Evolutionary conservation across 352 stramenopile species (phyloP).

Genomic region (Elongisporangium senticosum): DNA sequence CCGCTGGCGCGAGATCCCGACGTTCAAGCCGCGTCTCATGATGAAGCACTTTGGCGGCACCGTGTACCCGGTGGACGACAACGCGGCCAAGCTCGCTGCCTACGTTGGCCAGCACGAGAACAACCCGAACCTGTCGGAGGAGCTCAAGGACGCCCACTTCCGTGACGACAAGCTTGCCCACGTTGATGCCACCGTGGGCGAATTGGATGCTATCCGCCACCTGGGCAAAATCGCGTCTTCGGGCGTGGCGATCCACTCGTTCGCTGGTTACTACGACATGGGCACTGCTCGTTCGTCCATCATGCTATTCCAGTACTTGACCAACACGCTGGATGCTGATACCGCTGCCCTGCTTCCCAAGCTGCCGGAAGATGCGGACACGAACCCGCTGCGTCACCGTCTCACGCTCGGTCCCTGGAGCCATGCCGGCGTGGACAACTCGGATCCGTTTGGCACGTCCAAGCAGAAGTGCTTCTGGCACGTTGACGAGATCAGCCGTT

Average conservation of each 20-base stretch:
- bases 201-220: conserved; percentile 52
- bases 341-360: conserved; percentile 41
- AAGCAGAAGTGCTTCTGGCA: conserved; percentile 86
- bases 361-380: conserved; percentile 39
- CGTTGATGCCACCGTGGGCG: conserved; percentile 28
- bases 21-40: conserved; percentile 74
- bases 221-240: conserved; percentile 58
- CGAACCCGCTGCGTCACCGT: conserved; percentile 44
- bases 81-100: conserved; percentile 52
- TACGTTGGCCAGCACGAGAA: conserved; percentile 59
- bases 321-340: conserved; percentile 62
- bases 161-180: conserved; percentile 57
- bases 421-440: conserved; percentile 76
- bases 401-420: conserved; percentile 79
- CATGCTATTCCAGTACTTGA: conserved; percentile 75
- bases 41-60: conserved; percentile 82
- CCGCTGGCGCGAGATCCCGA: conserved; percentile 66
- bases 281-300: conserved; percentile 65
- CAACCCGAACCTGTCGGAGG: conserved; percentile 50
- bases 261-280: conserved; percentile 81
- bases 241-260: conserved; percentile 60
- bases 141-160: conserved; percentile 49
- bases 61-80: conserved; percentile 75
- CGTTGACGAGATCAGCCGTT: conserved; percentile 77
- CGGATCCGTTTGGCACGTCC: conserved; percentile 65